These are phyloP conservation scores for Fistulinella prunicolor DNA, from an alignment of 768 basidiomycete species.

Conservation along the genomic window DNA sequence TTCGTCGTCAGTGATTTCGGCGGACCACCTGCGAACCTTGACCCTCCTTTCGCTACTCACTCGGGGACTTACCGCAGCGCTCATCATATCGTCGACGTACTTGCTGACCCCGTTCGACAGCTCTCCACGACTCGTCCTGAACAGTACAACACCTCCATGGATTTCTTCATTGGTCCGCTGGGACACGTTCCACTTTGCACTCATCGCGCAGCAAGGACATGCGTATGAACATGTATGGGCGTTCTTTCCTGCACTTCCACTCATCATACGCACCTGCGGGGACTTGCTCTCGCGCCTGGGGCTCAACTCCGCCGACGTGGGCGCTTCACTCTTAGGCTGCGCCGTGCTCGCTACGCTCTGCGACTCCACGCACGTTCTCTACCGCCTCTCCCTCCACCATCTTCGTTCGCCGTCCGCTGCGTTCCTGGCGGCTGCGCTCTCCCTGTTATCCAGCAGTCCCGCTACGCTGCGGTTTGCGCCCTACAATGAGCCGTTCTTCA, in stretches of 20 bases:
- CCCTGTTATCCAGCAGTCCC: conserved; percentile 80
- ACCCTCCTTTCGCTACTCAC: conserved; percentile 22
- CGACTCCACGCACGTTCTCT: conserved; percentile 47
- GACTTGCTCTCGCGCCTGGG: conserved; percentile 16
- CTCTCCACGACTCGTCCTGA: conserved; percentile 25
- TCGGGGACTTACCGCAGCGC: conserved; percentile 17
- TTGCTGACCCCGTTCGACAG: conserved; percentile 25
- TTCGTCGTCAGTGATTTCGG: background rate
- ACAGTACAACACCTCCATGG: conserved; percentile 11
- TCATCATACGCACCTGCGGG: conserved; percentile 45
- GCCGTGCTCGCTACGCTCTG: conserved; percentile 38
- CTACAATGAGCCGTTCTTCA: conserved; percentile 86
- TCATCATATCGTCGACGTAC: conserved; percentile 20
- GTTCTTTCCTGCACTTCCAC: conserved; percentile 72
- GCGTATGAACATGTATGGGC: conserved; percentile 82
- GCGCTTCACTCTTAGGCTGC: conserved; percentile 36
- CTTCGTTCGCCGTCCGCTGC: conserved; percentile 58
- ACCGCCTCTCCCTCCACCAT: conserved; percentile 57
- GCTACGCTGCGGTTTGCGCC: conserved; percentile 65
- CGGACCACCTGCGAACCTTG: conserved; percentile 19
- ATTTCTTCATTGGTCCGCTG: conserved; percentile 60
- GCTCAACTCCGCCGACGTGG: conserved; percentile 4
- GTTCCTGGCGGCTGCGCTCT: conserved; percentile 58
- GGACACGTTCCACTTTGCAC: conserved; percentile 83
- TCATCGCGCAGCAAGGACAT: conserved; percentile 59